Percentiles rank a stretch among this genome's conserved stretches.
Evolutionary conservation across 441 rosid genomes (phyloP).

Genomic region (Melastoma candidum): DNA sequence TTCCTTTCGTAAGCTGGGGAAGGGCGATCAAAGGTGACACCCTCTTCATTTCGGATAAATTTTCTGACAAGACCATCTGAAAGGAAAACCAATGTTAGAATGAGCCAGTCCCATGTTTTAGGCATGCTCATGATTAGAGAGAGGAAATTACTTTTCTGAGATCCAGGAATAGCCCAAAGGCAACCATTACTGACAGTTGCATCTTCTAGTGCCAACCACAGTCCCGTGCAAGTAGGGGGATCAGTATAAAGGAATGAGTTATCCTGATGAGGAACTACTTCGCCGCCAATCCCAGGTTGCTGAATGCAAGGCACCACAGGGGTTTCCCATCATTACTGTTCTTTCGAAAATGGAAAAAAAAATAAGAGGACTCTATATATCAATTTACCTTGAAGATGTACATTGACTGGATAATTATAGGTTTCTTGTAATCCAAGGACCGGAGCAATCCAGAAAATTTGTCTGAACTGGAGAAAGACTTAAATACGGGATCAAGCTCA

Average conservation of each 20-base stretch:
- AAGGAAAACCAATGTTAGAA: constrained; percentile 5
- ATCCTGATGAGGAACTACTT: constrained; percentile 94
- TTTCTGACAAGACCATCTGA: constrained; percentile 87
- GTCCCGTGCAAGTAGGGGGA: constrained; percentile 81
- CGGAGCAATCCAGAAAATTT: constrained; percentile 46
- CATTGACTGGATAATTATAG: constrained; percentile 78
- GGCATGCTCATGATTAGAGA: constrained; percentile 4
- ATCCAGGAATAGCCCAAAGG: constrained; percentile 97
- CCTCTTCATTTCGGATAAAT: constrained; percentile 70
- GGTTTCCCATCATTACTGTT: background rate
- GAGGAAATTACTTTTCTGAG: constrained; percentile 59
- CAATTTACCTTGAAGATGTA: constrained; percentile 74
- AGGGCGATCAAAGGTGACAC: constrained; percentile 70
- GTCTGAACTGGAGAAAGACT: constrained; percentile 51
- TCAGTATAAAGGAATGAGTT: constrained; percentile 83
- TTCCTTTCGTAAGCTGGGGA: constrained; percentile 68
- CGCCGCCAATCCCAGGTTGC: constrained; percentile 99
- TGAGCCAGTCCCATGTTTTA: constrained; percentile 4
- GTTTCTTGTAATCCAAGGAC: constrained; percentile 76
- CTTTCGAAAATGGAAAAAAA: background rate
- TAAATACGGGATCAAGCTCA: constrained; percentile 75
- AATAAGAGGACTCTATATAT: constrained; percentile 3
- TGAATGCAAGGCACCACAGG: constrained; percentile 15
- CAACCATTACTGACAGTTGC: constrained; percentile 72
- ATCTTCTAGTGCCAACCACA: constrained; percentile 96